phyloP scores from a whole-genome alignment of 2,329 filamentous ascomycete genomes.

The Acephala macrosclerotiorum region DNA sequence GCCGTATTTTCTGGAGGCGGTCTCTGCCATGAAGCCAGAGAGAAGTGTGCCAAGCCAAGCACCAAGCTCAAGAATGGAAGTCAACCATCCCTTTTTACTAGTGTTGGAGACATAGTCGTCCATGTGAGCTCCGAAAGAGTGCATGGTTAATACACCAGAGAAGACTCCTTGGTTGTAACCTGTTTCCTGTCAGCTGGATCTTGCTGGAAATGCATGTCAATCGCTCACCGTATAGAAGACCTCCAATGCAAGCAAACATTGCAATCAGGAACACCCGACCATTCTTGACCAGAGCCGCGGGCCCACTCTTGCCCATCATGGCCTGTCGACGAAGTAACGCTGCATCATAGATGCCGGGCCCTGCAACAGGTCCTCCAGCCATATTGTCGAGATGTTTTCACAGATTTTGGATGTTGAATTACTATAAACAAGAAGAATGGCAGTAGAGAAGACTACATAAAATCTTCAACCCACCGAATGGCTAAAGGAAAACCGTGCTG shows the following conservation, averaged over 20 bases:
- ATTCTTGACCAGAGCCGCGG: conserved; percentile 63
- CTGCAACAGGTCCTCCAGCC: conserved; percentile 40
- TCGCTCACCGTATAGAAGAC: conserved; percentile 54
- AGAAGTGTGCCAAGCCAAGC: conserved; percentile 79
- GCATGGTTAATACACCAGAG: conserved; percentile 70
- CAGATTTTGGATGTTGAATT: background rate
- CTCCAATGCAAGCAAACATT: conserved; percentile 68
- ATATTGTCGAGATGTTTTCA: conserved; percentile 25
- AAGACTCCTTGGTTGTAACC: conserved; percentile 81
- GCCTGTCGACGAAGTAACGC: conserved; percentile 59
- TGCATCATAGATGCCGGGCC: conserved; percentile 55
- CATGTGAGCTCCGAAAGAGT: conserved; percentile 60
- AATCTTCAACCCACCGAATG: conserved; percentile 8
- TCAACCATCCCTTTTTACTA: conserved; percentile 66
- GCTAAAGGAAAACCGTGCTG: conserved; percentile 14
- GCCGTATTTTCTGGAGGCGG: conserved; percentile 71
- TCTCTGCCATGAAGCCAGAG: conserved; percentile 75
- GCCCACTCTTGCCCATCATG: conserved; percentile 61
- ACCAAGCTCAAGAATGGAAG: conserved; percentile 76
- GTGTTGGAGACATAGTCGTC: conserved; percentile 58
- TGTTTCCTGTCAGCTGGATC: conserved; percentile 57
- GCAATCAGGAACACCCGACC: conserved; percentile 67
- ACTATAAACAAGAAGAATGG: background rate
- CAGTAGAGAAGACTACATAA: conserved; percentile 12
- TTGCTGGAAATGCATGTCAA: conserved; percentile 37